Conservation (phyloP, 345 rosid species). For the sweet orange (Citrus sinensis) region DVS_A1.0 CM039162.1:10284001-10284500, state of each 20-base stretch:
- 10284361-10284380: constrained; percentile 82
- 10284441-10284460: background rate
- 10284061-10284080: constrained; percentile 68
- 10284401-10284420: constrained; percentile 82
- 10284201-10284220: constrained; percentile 82
- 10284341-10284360: constrained; percentile 14
- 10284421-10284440: constrained; percentile 13
- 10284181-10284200: constrained; percentile 56
- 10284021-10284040: constrained; percentile 35
- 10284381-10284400: constrained; percentile 73
- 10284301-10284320: background rate
- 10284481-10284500: background rate
- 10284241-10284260: constrained; percentile 7
- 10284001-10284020: constrained; percentile 53
- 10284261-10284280: background rate
- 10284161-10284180: constrained; percentile 72
- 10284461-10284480: background rate
- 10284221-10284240: constrained; percentile 16
- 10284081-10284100: constrained; percentile 34
- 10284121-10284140: background rate
- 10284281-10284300: background rate
- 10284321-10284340: constrained; percentile 12
- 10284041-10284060: constrained; percentile 66
- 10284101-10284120: background rate
- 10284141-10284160: constrained; percentile 48